Percentiles rank a stretch among this genome's conserved stretches.
Evolutionary conservation across 2,329 filamentous ascomycete genomes (phyloP).

Genomic region (Botrytis deweyae): DNA sequence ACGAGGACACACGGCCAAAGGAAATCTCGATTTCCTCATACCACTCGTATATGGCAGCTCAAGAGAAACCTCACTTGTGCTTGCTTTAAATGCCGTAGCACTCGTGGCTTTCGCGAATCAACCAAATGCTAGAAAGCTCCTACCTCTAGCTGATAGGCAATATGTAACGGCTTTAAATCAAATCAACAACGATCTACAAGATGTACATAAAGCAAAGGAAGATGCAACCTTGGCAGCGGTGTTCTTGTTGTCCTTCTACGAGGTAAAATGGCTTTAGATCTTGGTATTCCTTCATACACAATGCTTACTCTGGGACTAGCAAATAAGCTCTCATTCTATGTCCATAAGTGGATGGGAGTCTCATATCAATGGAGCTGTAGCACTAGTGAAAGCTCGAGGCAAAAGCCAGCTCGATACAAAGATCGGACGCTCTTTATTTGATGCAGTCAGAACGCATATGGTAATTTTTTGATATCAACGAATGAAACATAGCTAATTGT

Average conservation of each 20-base stretch:
- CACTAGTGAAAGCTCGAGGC: slow-evolving; percentile 55
- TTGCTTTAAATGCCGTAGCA: slow-evolving; percentile 55
- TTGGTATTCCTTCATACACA: background rate
- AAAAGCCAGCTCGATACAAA: slow-evolving; percentile 52
- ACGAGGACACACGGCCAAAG: slow-evolving; percentile 48
- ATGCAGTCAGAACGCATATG: slow-evolving; percentile 60
- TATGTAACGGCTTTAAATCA: slow-evolving; percentile 54
- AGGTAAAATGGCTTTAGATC: slow-evolving; percentile 41
- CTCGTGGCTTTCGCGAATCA: slow-evolving; percentile 56
- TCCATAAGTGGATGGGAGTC: slow-evolving; percentile 58
- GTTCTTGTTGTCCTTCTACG: slow-evolving; percentile 58
- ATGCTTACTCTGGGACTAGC: slow-evolving; percentile 34
- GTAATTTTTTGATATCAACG: slow-evolving; percentile 39
- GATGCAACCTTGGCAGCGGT: slow-evolving; percentile 59
- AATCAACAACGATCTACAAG: slow-evolving; percentile 52
- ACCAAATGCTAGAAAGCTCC: slow-evolving; percentile 39
- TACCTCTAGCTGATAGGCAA: slow-evolving; percentile 47
- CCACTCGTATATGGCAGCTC: slow-evolving; percentile 50
- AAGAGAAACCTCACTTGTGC: slow-evolving; percentile 47
- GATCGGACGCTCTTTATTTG: slow-evolving; percentile 54
- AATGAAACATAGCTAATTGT: slow-evolving; percentile 45
- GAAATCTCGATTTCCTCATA: slow-evolving; percentile 57
- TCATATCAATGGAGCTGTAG: slow-evolving; percentile 59
- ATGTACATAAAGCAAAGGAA: slow-evolving; percentile 48
- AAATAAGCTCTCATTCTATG: slow-evolving; percentile 52